phyloP scores from a whole-genome alignment of 192 early-diverging fungal species.

The Oehlia diaphana region DNA sequence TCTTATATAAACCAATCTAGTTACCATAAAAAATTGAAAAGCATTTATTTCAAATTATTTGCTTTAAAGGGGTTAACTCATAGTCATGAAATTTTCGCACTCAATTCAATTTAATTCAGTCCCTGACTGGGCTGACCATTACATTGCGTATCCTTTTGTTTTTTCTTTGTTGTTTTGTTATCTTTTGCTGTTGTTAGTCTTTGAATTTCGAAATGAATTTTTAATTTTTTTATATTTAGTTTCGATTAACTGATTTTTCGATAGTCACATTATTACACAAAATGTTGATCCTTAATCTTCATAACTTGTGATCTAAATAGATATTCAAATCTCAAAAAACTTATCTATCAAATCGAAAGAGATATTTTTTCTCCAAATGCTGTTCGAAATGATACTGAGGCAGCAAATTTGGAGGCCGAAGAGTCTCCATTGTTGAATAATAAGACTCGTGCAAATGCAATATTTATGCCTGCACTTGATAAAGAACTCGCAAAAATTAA shows the following conservation, averaged over 20 bases:
- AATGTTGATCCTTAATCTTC: no score
- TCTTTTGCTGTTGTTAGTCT: no score
- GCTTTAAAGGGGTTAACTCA: neutral
- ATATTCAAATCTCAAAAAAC: conserved; percentile 78
- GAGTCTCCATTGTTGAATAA: conserved; percentile 37
- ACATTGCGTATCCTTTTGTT: conserved; percentile 61
- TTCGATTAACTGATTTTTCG: no score
- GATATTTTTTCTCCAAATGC: conserved; percentile 40
- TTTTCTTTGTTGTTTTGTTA: neutral
- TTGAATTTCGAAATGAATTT: no score
- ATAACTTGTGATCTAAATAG: conserved; percentile 26
- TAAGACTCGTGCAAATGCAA: conserved; percentile 43
- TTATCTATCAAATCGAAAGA: conserved; percentile 76
- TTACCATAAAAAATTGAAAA: neutral
- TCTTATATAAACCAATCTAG: neutral
- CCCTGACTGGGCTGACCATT: conserved; percentile 81
- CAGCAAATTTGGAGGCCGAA: conserved; percentile 33
- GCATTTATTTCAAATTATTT: neutral
- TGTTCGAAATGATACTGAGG: conserved; percentile 39
- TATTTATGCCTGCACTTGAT: conserved; percentile 79
- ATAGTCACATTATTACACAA: no score
- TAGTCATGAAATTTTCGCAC: conserved; percentile 89
- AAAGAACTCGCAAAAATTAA: conserved; percentile 83
- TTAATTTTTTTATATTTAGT: no score
- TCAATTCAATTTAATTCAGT: conserved; percentile 90